Evolutionary conservation across 2,329 filamentous ascomycete species (phyloP).

Genomic region (Pestalotiopsis sp.): DNA sequence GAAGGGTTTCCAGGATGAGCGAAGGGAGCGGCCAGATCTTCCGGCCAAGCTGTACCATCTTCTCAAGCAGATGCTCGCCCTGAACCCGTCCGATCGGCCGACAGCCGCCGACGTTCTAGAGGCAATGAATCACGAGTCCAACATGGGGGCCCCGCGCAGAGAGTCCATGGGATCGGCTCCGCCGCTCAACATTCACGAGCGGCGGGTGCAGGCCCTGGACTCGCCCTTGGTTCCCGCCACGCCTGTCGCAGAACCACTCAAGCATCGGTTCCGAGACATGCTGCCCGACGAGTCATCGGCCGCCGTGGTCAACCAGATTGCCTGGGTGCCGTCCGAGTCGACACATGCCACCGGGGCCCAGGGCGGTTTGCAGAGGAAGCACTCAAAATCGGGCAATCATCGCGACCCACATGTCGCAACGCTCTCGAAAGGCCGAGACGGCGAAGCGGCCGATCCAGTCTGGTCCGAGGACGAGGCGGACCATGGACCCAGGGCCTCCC

Average conservation of each 20-base stretch:
- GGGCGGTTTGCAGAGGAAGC: constrained; percentile 33
- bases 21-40: constrained; percentile 75
- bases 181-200: constrained; percentile 42
- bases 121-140: constrained; percentile 72
- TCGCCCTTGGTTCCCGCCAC: constrained; percentile 53
- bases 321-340: constrained; percentile 26
- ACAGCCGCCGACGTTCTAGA: constrained; percentile 83
- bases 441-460: constrained; percentile 33
- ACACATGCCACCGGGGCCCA: constrained; percentile 29
- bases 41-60: constrained; percentile 85
- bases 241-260: constrained; percentile 45
- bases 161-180: constrained; percentile 37
- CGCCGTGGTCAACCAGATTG: not conserved
- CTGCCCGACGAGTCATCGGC: constrained; percentile 18
- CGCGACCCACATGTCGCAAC: constrained; percentile 38
- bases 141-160: constrained; percentile 43
- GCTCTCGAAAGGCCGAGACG: constrained; percentile 44
- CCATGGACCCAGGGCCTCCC: constrained; percentile 22
- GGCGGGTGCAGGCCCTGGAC: constrained; percentile 58
- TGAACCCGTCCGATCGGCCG: constrained; percentile 76
- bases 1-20: constrained; percentile 82
- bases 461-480: constrained; percentile 17
- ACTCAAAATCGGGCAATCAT: constrained; percentile 30
- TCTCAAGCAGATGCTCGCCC: constrained; percentile 77
- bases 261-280: constrained; percentile 21